Evolutionary conservation across 345 rosid species (phyloP), one percentile per base, ranked within the genome.

Genomic region (Salix udensis): DNA sequence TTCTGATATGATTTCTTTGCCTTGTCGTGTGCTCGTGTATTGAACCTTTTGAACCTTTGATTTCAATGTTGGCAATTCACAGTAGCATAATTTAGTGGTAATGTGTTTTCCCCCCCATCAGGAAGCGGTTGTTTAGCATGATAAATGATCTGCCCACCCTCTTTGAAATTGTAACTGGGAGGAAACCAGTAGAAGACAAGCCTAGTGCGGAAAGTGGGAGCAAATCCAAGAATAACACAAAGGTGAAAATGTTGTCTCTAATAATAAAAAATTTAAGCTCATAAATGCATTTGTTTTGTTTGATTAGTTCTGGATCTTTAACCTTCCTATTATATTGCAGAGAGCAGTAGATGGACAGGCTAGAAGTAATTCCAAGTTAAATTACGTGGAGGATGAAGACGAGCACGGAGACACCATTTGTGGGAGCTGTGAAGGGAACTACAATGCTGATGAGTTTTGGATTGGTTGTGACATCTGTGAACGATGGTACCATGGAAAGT

Each of bases 401-500:
- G 98, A 92, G 83, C 95, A 93, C 72, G 88, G 93, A 15, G 96
- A 89, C 44, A 90, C 98, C 7, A 85, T 87, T 4, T 92, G 98
- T 61, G 98, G 97, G 62, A 82, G 87, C 86, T 94, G 98, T 31
- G 97, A 93, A 19, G 94, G 90, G 65, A 89, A 88, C 68, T 92
- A 91, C 90, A 91, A 76, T 34, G 82, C 88, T 3, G 92, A 90
- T 13, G 93, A 92, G 86, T 92, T 92, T 74, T 94, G 96, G 97
- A 92, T 94, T 10, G 88, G 98, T 18, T 91, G 97, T 36, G 98
- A 92, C 67, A 78, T 89, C 23, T 92, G 94, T 16, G 98, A 94
- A 76, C 82, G 87, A 72, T 94, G 98, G 97, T 94, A 88, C 84
- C 98, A 91, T 30, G 96, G 94, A 9, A 94, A 90, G 74, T 92